A percentile compares a stretch with the other conserved stretches of the same genome.
Conservation (phyloP, 495 filamentous ascomycete species). For the Tuber borchii region DNA sequence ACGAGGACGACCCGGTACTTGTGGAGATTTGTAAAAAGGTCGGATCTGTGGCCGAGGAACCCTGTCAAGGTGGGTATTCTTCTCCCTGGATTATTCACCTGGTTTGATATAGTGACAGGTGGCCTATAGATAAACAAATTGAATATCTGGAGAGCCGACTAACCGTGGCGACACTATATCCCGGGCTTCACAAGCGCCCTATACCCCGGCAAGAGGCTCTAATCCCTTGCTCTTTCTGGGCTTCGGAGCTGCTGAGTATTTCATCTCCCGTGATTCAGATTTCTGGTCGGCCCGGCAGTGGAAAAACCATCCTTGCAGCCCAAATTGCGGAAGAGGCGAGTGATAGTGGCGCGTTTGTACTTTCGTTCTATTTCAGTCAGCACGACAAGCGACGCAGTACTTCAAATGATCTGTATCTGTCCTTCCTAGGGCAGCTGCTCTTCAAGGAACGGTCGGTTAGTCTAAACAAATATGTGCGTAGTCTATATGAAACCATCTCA, state of each 20-base stretch:
- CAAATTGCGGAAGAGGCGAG: background rate
- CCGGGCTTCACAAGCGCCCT: background rate
- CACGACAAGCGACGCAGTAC: background rate
- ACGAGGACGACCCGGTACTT: background rate
- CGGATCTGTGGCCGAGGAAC: background rate
- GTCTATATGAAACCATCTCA: conserved; percentile 3
- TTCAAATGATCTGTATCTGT: background rate
- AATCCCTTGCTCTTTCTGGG: background rate
- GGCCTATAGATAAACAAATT: background rate
- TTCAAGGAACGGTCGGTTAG: conserved; percentile 4
- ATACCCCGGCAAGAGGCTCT: background rate
- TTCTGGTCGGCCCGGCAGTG: background rate
- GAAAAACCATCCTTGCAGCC: background rate
- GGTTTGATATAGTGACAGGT: background rate
- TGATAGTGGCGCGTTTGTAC: background rate
- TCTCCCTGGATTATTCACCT: background rate
- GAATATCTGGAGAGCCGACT: conserved; percentile 2
- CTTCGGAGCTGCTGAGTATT: background rate
- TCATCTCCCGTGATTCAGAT: background rate
- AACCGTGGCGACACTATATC: background rate
- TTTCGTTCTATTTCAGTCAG: conserved; percentile 4
- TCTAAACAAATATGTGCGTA: conserved; percentile 5
- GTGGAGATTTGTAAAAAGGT: conserved; percentile 1
- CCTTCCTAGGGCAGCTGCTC: conserved; percentile 2
- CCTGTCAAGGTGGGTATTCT: background rate